Evolutionary conservation across 2,329 filamentous ascomycete species (phyloP), one percentile per base, ranked within the genome.

Genomic region (Teratosphaeria epicoccoides): DNA sequence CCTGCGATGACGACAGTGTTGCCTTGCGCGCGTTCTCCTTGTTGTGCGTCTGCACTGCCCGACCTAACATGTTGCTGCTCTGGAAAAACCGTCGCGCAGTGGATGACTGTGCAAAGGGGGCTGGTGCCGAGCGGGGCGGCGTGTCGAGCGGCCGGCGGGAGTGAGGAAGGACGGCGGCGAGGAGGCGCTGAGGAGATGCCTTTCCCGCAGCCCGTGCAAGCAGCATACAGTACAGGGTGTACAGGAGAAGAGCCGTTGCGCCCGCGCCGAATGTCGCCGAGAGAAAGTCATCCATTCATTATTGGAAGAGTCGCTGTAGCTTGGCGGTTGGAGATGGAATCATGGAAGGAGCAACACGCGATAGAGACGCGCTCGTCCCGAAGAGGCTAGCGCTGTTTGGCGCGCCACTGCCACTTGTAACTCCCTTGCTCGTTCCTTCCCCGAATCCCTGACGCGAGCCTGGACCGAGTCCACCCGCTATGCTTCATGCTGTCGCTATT

Each of bases 1-100:
- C 72, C 63, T 81, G 80, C 4, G 71, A 61, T n/a, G 62, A 48
- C 49, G 52, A 52, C 57, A 66, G 52, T 57, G 57, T 11, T 26
- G 43, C 43, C 20, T 46, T 24, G 60, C 57, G 57, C 25, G 65
- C 61, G 9, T 59, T 57, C 54, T 65, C 60, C 50, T 68, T 61
- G 52, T 70, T 61, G 55, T 72, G 67, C 26, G 62, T 64, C 50
- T 71, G 63, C 22, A 72, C 60, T 22, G 72, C 72, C 46, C 67
- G 61, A 48, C 67, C 66, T 51, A 74, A 65, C 73, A 74, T 68
- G 69, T 33, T 61, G 53, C 52, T 37, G 14, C 44, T 49, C 47
- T 48, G n/a, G 44, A 29, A 47, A 24, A 45, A 24, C 45, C 45
- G 46, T 50, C 49, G 48, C 50, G 53, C 49, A 25, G 52, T 45